These are phyloP conservation scores for Quercus phellos DNA, from an alignment of 331 rosid species.

Conservation along the genomic window DNA sequence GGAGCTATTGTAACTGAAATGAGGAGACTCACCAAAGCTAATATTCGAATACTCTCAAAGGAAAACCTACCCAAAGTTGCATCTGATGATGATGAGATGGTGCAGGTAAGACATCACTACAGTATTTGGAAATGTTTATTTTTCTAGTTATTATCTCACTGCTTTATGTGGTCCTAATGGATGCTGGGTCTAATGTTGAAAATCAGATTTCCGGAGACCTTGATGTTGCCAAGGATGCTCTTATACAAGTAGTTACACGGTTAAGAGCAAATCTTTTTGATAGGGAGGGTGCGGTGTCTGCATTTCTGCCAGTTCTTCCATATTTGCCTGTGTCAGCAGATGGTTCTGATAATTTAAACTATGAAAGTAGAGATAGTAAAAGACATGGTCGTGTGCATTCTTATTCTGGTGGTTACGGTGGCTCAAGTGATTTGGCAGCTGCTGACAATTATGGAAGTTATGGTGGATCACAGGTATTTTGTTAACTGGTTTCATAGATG, in stretches of 20 bases:
- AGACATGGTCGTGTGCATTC: constrained; percentile 90
- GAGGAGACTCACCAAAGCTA: constrained; percentile 91
- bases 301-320: constrained; percentile 82
- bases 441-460: constrained; percentile 71
- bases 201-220: constrained; percentile 86
- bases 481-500: background rate
- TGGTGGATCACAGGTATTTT: constrained; percentile 80
- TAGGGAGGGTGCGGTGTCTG: constrained; percentile 80
- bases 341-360: constrained; percentile 58
- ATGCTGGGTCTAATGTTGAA: constrained; percentile 22
- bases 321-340: constrained; percentile 78
- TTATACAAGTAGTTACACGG: constrained; percentile 84
- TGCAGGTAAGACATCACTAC: constrained; percentile 55
- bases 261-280: constrained; percentile 89
- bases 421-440: constrained; percentile 62
- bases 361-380: constrained; percentile 76
- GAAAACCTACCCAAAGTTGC: constrained; percentile 94
- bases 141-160: background rate
- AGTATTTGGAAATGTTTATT: background rate
- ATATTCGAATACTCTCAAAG: constrained; percentile 80
- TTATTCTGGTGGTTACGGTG: constrained; percentile 73
- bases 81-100: constrained; percentile 94
- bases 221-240: constrained; percentile 94
- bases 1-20: constrained; percentile 92
- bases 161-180: background rate